Evolutionary conservation across 2,329 filamentous ascomycete genomes (phyloP), one percentile per base, ranked within the genome.

Genomic region (Alternaria triticimaculans): DNA sequence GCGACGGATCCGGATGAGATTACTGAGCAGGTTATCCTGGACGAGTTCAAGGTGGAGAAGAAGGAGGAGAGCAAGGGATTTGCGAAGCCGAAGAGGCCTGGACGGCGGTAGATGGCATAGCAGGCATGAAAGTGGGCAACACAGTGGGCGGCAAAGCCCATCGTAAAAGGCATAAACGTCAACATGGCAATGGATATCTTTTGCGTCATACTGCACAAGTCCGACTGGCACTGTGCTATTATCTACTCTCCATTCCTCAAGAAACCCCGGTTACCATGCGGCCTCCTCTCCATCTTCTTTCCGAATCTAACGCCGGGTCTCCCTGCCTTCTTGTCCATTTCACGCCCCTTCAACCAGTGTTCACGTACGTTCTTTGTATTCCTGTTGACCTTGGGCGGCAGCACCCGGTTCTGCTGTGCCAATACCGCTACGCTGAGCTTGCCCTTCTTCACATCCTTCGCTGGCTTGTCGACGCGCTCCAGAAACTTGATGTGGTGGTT

Each of bases 21-120:
- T 62, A 91, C 88, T 1, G 90, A 90, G 74, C 84, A 89, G 64
- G 80, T 83, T 30, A 86, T 96, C 33, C 75, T 87, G 66, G 86
- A 86, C 7, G 91, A 94, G 73, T 83, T 94, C 72, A 89, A 91
- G 73, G 89, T 88, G 26, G 89, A 91, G 70, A 89, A 89, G 48
- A 88, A 88, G 79, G 85, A 85, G 44, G 87, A 90, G 76, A 90
- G 90, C 79, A 87, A 88, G 77, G 88, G 85, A 0, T 96, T 96
- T 80, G 89, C 87, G 74, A 87, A 92, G 77, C 92, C 92, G 26
- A 94, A 93, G 87, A 87, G 92, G 74, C 92, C 92, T 6, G 92
- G 92, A 41, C 84, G 90, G 83, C 72, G 82, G 60, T 85, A 51
- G 46, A 6, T 21, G 14, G 23, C 5, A 14, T 14, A 5, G 11